phyloP scores from a whole-genome alignment of 202 grass and related monocot species.

The Saccharum hybrid region DNA sequence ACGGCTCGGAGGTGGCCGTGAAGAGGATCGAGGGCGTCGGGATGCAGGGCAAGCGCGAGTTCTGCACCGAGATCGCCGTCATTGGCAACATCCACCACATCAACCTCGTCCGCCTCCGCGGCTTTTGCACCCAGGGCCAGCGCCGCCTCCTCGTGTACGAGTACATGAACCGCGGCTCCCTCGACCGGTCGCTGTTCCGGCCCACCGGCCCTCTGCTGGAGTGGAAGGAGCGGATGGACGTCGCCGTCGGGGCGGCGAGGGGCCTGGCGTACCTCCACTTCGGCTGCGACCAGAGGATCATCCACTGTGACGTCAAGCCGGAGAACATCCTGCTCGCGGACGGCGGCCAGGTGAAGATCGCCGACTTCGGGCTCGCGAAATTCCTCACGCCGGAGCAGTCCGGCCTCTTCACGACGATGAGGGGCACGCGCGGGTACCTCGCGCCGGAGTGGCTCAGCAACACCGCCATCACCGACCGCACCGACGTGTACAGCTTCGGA shows the following conservation, averaged over 20 bases:
- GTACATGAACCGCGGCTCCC: slow-evolving; percentile 83
- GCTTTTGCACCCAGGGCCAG: slow-evolving; percentile 70
- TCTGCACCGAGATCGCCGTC: slow-evolving; percentile 94
- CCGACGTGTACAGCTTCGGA: slow-evolving; percentile 89
- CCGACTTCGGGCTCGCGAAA: slow-evolving; percentile 90
- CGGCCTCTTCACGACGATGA: slow-evolving; percentile 88
- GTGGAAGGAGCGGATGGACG: slow-evolving; percentile 73
- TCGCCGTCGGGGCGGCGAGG: slow-evolving; percentile 75
- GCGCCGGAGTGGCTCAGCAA: slow-evolving; percentile 96
- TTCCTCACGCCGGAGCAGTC: slow-evolving; percentile 87
- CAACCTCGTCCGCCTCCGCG: slow-evolving; percentile 86
- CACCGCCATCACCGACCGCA: slow-evolving; percentile 83
- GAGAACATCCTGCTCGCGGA: slow-evolving; percentile 94
- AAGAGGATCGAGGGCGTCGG: slow-evolving; percentile 84
- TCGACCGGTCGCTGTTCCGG: slow-evolving; percentile 74
- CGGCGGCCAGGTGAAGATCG: slow-evolving; percentile 81
- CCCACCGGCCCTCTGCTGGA: slow-evolving; percentile 43
- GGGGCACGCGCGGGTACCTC: slow-evolving; percentile 88
- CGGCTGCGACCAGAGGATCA: slow-evolving; percentile 76
- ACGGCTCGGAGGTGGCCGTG: slow-evolving; percentile 71
- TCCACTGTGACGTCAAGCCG: slow-evolving; percentile 96
- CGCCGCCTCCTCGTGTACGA: slow-evolving; percentile 81
- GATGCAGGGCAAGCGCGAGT: slow-evolving; percentile 79
- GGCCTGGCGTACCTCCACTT: slow-evolving; percentile 92
- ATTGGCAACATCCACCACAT: slow-evolving; percentile 95